Evolutionary conservation across 129 eudicot species (phyloP).

Genomic region (Helianthus annuus): HanXRQr2.0-SUNRISE NC_035445.2:142849461-142849960

Average conservation of each 20-base stretch:
- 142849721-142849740: background rate
- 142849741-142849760: background rate
- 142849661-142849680: background rate
- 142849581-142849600: background rate
- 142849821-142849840: too few species aligned
- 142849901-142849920: too few species aligned
- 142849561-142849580: background rate
- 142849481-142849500: slow-evolving; percentile 95
- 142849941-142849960: too few species aligned
- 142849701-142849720: background rate
- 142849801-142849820: too few species aligned
- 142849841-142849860: too few species aligned
- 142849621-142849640: background rate
- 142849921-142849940: too few species aligned
- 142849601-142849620: background rate
- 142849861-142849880: too few species aligned
- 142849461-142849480: slow-evolving; percentile 93
- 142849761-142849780: too few species aligned
- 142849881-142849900: too few species aligned
- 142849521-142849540: slow-evolving; percentile 25
- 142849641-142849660: background rate
- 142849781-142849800: too few species aligned
- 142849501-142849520: slow-evolving; percentile 99
- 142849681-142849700: background rate
- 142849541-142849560: background rate